Evolutionary conservation across 495 filamentous ascomycete species (phyloP).

Genomic region (Ascodesmis nigricans): DNA sequence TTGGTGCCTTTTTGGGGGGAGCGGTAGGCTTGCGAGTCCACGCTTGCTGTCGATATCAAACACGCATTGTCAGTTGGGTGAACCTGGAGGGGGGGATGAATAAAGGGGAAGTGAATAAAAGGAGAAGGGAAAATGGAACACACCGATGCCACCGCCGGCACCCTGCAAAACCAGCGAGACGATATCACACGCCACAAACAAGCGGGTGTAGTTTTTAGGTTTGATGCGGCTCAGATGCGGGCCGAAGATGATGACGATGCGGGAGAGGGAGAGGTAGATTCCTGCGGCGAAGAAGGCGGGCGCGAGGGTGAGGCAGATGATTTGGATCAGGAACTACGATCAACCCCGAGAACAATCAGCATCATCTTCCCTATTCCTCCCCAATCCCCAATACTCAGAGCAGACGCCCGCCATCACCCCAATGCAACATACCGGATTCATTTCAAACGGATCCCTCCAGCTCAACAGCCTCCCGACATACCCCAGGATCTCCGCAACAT

Average conservation of each 20-base stretch:
- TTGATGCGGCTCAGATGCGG: slow-evolving; percentile 37
- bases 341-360: neutral
- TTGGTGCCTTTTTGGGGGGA: slow-evolving; percentile 28
- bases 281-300: slow-evolving; percentile 42
- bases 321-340: slow-evolving; percentile 29
- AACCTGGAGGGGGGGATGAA: too few species aligned
- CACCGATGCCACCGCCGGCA: slow-evolving; percentile 6
- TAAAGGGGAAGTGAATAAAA: too few species aligned
- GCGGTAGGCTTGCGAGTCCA: slow-evolving; percentile 24
- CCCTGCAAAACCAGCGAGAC: slow-evolving; percentile 41
- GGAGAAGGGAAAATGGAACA: too few species aligned
- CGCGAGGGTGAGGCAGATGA: slow-evolving; percentile 40
- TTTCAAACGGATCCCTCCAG: slow-evolving; percentile 23
- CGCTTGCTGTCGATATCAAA: too few species aligned
- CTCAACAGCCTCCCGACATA: slow-evolving; percentile 26
- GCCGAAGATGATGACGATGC: slow-evolving; percentile 34
- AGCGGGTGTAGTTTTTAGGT: slow-evolving; percentile 31
- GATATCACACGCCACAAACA: slow-evolving; percentile 41
- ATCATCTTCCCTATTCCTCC: too few species aligned
- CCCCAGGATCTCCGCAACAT: slow-evolving; percentile 25
- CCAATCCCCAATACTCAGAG: too few species aligned
- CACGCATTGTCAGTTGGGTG: too few species aligned
- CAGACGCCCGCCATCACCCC: too few species aligned
- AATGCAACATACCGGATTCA: slow-evolving; percentile 8
- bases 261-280: slow-evolving; percentile 41